Evolutionary conservation across 1,284 basidiomycete species (phyloP), one percentile per base, ranked within the genome.

Genomic region (Cryptococcus floricola): DNA sequence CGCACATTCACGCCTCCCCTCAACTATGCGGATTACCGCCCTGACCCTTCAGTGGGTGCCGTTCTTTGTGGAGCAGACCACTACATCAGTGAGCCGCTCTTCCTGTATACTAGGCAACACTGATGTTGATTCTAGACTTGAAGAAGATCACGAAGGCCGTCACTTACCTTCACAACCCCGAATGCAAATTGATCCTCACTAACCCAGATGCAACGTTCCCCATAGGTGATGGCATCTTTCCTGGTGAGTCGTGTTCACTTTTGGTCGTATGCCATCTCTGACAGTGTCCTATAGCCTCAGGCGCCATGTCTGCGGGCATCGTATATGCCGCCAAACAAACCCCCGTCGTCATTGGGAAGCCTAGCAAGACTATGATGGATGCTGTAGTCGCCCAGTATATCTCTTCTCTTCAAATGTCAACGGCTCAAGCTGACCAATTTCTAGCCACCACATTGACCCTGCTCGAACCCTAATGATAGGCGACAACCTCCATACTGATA

Each of bases 181-280:
- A 80, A 18, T 93, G 89, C 71, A 82, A 84, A 52, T 98, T 98
- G 75, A 84, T 99, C 60, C 86, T 87, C 42, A 98, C 95, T 1
- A 98, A 98, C 75, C 87, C 88, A 61, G 95, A 98, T 72, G 87
- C 87, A 61, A 94, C 91, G 7, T 97, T 85, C 79, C 93, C 93
- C 0, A 85, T 83, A 37, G 83, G 84, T 27, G 83, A 85, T 46
- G 90, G 90, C 0, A 77, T 91, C 5, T 84, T 91, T 53, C 91
- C 91, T 27, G 92, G 90, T 59, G 84, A 57, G 64, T 59, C n/a
- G 5, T 10, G 16, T 8, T 6, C 7, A 14, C 19, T 39, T 23
- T n/a, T 14, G 19, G 39, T 34, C 13, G 28, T n/a, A 6, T 46
- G 23, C 23, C 25, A 14, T 31, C 19, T 12, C 9, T 18, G 8